Base-by-base conservation (phyloP, 2,329 filamentous ascomycete genomes). In the Leptographium lundbergii region DNA sequence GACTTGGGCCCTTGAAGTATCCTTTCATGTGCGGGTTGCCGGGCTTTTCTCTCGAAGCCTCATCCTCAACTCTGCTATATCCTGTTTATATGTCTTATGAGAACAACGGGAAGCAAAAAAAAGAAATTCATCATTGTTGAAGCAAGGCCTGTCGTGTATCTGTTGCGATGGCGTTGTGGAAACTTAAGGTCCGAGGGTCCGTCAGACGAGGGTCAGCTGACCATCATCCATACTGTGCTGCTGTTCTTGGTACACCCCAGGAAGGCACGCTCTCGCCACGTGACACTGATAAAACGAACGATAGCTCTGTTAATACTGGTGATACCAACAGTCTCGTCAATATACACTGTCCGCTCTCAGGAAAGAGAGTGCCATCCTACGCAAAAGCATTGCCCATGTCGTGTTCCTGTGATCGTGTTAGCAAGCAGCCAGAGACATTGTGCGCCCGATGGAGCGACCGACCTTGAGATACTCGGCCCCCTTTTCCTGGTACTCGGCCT, bases 381-480 rank as follows among this genome's bases (percentile, higher is more conserved):
- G 64, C 63, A 59, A 71, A 81, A 59, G 71, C 70, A 62, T 87
- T 87, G 54, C 84, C 84, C 71, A 86, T 75, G 66, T 85, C 81
- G 67, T 87, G 84, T 70, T 87, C 83, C 83, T 86, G 5, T 34
- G 22, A n/a, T 19, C 56, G 14, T 24, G 14, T 36, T n/a, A 57
- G 24, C 32, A 55, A 57, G 24, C 53, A 45, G 27, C n/a, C 51
- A 34, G n/a, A 2, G 47, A 7, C 47, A n/a, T 13, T 13, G 19
- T 50, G 32, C 7, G 32, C n/a, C 19, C 22, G 24, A 11, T 27
- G 34, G 11, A 54, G 52, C 57, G 32, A 59, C 78, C 62, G 66
- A 82, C 91, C 83, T 95, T 96, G 70, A 97, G 81, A 75, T 97
- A 97, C 66, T 97, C 92, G 25, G 84, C 79, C 1, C 94, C 94